Evolutionary conservation across 2,329 filamentous ascomycete species (phyloP), one percentile per base, ranked within the genome.

Genomic region (Pestalotiopsis sp.): DNA sequence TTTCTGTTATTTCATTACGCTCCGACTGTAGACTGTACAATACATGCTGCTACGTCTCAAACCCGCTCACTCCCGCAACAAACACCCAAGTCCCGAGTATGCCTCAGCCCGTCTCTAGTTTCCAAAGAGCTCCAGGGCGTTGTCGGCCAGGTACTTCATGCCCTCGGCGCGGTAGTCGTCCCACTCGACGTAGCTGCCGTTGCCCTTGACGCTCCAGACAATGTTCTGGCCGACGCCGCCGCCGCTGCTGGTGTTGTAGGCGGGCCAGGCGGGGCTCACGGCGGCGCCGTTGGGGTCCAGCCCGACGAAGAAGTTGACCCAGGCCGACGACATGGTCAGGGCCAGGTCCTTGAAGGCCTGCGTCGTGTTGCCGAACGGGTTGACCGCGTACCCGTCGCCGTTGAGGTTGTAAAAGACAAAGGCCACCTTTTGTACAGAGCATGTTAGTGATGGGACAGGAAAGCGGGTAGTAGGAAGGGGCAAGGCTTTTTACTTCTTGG

Each of bases 201-300:
- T 61, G 14, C 72, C 72, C 38, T 74, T 63, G 4, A 77, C 65
- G 25, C 65, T 69, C 57, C 77, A 80, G 3, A 80, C 77, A 36
- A 80, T 67, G 2, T 74, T 71, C 64, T 76, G 68, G 3, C 76
- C 74, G 11, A 73, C 68, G 4, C 70, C 73, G 0, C 70, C 72
- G 41, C 64, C 60, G 25, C 20, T 66, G 36, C 66, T 45, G 14
- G 39, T 41, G 64, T 68, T 66, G 5, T 78, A 80, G 3, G 60
- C 66, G 3, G 79, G 78, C 77, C 78, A 80, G 3, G 68, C 56
- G 0, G 66, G 68, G 0, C 66, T 70, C 0, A 69, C 64, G 1
- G 69, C 82, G n/a, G 77, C 81, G 67, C 77, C 79, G 65, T 78
- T 86, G 62, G 90, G 89, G 69, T 85, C 82, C 59, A 84, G 82